Evolutionary conservation across 306 rosid genomes (phyloP).

Genomic region (Acacia crassicarpa): DNA sequence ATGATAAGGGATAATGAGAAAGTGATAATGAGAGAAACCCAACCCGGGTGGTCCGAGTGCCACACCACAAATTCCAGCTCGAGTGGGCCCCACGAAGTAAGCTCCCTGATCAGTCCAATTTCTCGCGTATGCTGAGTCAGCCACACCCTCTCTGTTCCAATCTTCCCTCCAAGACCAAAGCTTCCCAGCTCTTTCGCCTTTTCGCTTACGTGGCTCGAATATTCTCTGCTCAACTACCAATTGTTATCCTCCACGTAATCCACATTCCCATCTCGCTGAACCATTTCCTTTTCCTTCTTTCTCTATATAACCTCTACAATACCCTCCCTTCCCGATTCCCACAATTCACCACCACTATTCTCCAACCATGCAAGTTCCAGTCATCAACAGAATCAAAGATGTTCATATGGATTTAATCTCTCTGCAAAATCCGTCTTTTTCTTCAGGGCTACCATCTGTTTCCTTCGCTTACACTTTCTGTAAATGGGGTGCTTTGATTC

Average conservation of each 20-base stretch:
- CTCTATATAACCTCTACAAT: neutral
- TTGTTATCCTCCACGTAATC: conserved; percentile 32
- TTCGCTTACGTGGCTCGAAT: conserved; percentile 38
- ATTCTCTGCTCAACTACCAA: conserved; percentile 13
- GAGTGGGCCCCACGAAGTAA: neutral
- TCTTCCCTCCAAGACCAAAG: neutral
- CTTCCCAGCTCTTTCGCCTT: neutral
- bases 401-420: conserved; percentile 33
- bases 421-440: conserved; percentile 36
- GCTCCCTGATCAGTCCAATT: neutral
- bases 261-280: neutral
- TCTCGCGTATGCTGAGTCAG: conserved; percentile 4
- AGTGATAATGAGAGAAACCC: no score
- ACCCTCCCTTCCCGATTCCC: neutral
- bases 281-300: neutral
- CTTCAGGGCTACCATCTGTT: conserved; percentile 31
- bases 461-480: conserved; percentile 43
- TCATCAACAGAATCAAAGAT: conserved; percentile 43
- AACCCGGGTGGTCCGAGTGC: neutral
- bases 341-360: neutral
- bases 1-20: no score
- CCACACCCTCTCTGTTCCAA: neutral
- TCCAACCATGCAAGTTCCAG: conserved; percentile 51
- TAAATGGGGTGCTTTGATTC: conserved; percentile 62
- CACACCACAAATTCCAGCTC: neutral